phyloP scores from a whole-genome alignment of 768 basidiomycete genomes.

The Phylloporus sp. region DNA sequence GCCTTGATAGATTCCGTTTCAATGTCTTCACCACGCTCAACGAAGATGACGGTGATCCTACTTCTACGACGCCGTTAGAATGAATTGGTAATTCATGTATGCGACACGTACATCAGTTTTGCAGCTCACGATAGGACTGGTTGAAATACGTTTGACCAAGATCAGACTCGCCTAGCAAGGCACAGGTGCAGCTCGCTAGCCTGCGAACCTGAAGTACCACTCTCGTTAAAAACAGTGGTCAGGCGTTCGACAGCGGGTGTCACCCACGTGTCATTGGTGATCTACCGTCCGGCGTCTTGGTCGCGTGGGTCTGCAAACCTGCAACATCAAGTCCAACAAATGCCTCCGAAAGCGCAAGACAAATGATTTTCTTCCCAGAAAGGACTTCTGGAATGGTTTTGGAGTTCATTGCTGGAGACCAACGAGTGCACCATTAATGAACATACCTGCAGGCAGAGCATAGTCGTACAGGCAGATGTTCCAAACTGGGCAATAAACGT shows the following conservation, averaged over 20 bases:
- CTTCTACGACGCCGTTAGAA: not conserved
- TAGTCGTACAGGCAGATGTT: not conserved
- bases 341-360: not conserved
- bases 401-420: not conserved
- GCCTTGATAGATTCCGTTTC: not conserved
- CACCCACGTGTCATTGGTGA: conserved; percentile 66
- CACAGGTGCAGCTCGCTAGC: not conserved
- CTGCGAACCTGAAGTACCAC: not conserved
- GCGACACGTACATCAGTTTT: not conserved
- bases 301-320: conserved; percentile 74
- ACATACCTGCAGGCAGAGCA: not conserved
- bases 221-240: no score
- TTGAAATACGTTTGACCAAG: not conserved
- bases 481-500: not conserved
- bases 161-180: not conserved
- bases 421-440: not conserved
- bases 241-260: not conserved
- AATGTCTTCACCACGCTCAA: not conserved
- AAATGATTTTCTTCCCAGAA: not conserved
- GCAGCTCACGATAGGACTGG: not conserved
- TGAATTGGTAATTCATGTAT: not conserved
- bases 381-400: not conserved
- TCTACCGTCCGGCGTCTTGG: conserved; percentile 84
- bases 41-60: not conserved
- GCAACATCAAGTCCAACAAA: conserved; percentile 58